A percentile compares a stretch with the other conserved stretches of the same genome.
Evolutionary conservation across 1,284 basidiomycete genomes (phyloP).

Genomic region (Phaffia rhodozyma): DNA sequence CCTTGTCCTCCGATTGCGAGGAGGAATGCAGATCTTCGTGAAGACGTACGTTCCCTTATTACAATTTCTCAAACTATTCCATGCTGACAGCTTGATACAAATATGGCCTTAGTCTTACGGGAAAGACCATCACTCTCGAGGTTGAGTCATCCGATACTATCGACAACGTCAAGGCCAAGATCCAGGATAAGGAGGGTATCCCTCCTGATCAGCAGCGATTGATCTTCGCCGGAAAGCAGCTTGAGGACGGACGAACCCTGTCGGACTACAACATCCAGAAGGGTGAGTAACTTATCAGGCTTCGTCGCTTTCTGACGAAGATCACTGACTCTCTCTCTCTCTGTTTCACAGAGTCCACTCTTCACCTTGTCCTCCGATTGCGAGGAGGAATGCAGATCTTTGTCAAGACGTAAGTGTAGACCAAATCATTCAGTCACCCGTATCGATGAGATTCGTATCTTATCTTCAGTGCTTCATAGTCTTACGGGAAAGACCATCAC

Average conservation of each 20-base stretch:
- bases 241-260: no score
- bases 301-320: no score
- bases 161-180: no score
- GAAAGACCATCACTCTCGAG: no score
- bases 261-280: slow-evolving; percentile 32
- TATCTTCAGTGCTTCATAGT: slow-evolving; percentile 38
- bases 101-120: slow-evolving; percentile 61
- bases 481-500: no score
- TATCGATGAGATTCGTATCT: neutral
- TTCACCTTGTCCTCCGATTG: slow-evolving; percentile 38
- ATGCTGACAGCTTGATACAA: neutral
- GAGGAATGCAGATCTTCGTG: slow-evolving; percentile 36
- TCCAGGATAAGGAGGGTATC: no score
- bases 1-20: slow-evolving; percentile 37
- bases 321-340: neutral
- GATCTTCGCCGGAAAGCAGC: no score
- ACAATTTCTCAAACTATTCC: neutral
- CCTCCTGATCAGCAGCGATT: no score
- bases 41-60: slow-evolving; percentile 22
- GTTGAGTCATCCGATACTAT: no score
- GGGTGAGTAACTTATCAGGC: no score
- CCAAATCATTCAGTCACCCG: neutral
- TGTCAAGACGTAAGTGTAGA: slow-evolving; percentile 26
- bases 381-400: slow-evolving; percentile 37
- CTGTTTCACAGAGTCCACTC: slow-evolving; percentile 24